A percentile compares a stretch with the other conserved stretches of the same genome.
Conservation (phyloP, 495 filamentous ascomycete genomes). For the Xylaria palmicola region DNA sequence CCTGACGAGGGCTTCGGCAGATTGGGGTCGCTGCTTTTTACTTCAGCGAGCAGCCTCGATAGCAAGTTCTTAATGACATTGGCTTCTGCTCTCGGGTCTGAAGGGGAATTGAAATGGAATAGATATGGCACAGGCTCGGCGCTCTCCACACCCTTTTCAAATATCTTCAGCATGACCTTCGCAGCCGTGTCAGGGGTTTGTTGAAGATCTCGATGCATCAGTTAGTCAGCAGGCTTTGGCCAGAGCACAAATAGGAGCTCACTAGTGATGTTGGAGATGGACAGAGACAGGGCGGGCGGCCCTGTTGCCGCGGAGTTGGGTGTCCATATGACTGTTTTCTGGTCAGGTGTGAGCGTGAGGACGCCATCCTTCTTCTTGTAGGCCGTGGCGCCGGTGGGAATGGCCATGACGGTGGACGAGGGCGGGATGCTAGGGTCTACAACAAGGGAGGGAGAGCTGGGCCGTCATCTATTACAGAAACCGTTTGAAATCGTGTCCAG, state of each 20-base stretch:
- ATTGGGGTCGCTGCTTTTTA: conserved; percentile 56
- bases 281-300: conserved; percentile 61
- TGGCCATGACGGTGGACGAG: conserved; percentile 41
- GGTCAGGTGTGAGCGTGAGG: conserved; percentile 68
- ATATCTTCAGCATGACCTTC: conserved; percentile 90
- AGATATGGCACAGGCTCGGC: conserved; percentile 66
- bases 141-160: conserved; percentile 61
- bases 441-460: neutral
- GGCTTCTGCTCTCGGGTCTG: conserved; percentile 75
- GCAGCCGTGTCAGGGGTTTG: conserved; percentile 78
- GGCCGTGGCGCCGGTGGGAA: conserved; percentile 66
- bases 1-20: conserved; percentile 35
- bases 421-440: neutral
- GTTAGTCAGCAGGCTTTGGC: neutral
- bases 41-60: conserved; percentile 68
- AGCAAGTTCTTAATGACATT: conserved; percentile 79
- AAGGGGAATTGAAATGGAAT: conserved; percentile 80
- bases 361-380: conserved; percentile 98
- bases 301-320: conserved; percentile 57
- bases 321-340: conserved; percentile 74
- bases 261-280: conserved; percentile 79
- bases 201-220: conserved; percentile 67
- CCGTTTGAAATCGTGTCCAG: neutral
- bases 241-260: conserved; percentile 25
- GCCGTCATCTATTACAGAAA: too few relatives aligned